Conservation (phyloP, 2,329 filamentous ascomycete genomes). For the Neospermospora avenae region DNA sequence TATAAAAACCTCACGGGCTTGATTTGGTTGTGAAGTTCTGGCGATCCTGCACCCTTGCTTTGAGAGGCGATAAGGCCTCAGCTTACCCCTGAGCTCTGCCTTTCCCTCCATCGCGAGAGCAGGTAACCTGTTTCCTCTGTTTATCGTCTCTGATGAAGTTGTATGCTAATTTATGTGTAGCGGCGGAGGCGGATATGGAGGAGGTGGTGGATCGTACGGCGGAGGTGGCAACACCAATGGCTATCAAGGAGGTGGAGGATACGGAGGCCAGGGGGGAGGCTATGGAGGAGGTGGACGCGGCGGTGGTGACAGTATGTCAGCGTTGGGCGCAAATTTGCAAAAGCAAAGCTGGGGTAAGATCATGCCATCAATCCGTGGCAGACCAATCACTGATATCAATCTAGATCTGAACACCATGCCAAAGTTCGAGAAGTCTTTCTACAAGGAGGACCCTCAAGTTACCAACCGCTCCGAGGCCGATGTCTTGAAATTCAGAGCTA, state of each 20-base stretch:
- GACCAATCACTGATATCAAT: slow-evolving; percentile 13
- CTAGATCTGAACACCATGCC: slow-evolving; percentile 74
- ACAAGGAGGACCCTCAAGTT: slow-evolving; percentile 89
- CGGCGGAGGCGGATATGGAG: slow-evolving; percentile 42
- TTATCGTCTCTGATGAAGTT: slow-evolving; percentile 9
- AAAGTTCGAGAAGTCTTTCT: slow-evolving; percentile 99
- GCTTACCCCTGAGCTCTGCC: slow-evolving; percentile 16
- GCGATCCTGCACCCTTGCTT: slow-evolving; percentile 31
- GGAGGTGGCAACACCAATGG: slow-evolving; percentile 26
- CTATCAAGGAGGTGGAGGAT: slow-evolving; percentile 37
- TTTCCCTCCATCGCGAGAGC: slow-evolving; percentile 17
- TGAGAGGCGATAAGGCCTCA: slow-evolving; percentile 28
- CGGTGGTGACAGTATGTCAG: slow-evolving; percentile 92
- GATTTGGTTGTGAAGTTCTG: slow-evolving; percentile 36
- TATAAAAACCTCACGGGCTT: slow-evolving; percentile 41
- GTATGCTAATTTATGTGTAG: slow-evolving; percentile 42
- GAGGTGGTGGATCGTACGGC: slow-evolving; percentile 35
- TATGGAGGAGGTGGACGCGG: slow-evolving; percentile 56
- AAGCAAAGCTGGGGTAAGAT: slow-evolving; percentile 81
- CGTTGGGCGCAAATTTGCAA: slow-evolving; percentile 83
- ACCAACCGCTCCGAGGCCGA: slow-evolving; percentile 70
- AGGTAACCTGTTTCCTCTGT: slow-evolving; percentile 23
- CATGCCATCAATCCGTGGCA: slow-evolving; percentile 8
- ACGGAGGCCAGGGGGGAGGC: slow-evolving; percentile 36
- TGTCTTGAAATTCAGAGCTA: slow-evolving; percentile 82